phyloP scores from a whole-genome alignment of 257 asterid genomes.

The Leonotis leonurus region DNA sequence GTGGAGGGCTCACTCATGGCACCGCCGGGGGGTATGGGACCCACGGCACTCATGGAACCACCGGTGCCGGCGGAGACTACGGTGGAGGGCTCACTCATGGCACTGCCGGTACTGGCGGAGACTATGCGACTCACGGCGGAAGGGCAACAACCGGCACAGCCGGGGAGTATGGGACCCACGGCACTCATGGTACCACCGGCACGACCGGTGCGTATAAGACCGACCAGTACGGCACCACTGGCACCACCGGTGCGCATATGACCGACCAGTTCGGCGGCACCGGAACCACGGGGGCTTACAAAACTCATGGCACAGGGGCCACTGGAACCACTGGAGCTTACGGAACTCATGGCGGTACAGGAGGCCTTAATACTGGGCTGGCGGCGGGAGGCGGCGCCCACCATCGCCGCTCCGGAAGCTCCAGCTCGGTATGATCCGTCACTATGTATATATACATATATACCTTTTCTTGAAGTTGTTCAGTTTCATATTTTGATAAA shows the following conservation, averaged over 20 bases:
- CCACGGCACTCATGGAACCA: background rate
- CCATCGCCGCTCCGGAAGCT: slow-evolving; percentile 42
- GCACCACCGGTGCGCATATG: background rate
- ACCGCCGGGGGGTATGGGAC: background rate
- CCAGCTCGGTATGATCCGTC: slow-evolving; percentile 34
- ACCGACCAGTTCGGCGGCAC: background rate
- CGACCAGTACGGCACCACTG: background rate
- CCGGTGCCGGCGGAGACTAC: background rate
- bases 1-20: background rate
- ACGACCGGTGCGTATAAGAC: slow-evolving; percentile 5
- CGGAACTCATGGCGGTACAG: slow-evolving; percentile 19
- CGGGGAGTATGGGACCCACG: slow-evolving; percentile 3
- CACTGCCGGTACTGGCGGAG: background rate
- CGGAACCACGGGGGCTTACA: slow-evolving; percentile 7
- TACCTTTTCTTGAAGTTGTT: background rate
- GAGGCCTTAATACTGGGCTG: slow-evolving; percentile 14
- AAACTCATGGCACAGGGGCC: background rate
- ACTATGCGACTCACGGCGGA: background rate
- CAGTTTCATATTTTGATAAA: background rate
- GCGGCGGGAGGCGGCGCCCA: slow-evolving; percentile 18
- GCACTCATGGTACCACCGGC: slow-evolving; percentile 3
- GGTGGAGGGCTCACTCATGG: background rate
- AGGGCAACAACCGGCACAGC: slow-evolving; percentile 17
- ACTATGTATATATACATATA: no score
- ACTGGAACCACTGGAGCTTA: slow-evolving; percentile 15